Percentiles rank a stretch among this genome's conserved stretches.
Conservation (phyloP, 345 rosid species). For the Iberis pinnata region DNA sequence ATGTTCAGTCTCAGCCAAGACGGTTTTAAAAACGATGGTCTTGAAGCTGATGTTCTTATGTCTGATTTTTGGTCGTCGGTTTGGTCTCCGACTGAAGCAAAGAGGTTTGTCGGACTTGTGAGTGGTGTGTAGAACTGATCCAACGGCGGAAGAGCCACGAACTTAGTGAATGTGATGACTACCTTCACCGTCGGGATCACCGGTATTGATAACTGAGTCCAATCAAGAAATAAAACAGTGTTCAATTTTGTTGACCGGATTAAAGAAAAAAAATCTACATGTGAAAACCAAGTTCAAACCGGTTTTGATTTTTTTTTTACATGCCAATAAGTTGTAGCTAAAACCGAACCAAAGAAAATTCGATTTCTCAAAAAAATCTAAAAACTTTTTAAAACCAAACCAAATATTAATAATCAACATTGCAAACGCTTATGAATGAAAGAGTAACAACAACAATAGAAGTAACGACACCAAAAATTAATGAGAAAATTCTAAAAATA, state of each 20-base stretch:
- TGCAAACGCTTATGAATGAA: slow-evolving; percentile 12
- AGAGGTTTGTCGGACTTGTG: slow-evolving; percentile 61
- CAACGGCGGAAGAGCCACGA: slow-evolving; percentile 54
- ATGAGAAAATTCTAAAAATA: background rate
- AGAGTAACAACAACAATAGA: too few relatives aligned
- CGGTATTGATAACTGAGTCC: slow-evolving; percentile 77
- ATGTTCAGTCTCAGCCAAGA: slow-evolving; percentile 48
- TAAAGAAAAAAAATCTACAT: too few relatives aligned
- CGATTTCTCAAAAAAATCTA: too few relatives aligned
- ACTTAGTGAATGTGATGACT: slow-evolving; percentile 84
- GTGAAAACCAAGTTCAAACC: too few relatives aligned
- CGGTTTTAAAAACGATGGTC: slow-evolving; percentile 32
- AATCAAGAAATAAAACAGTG: background rate
- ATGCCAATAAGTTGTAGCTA: too few relatives aligned
- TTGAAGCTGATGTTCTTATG: slow-evolving; percentile 24
- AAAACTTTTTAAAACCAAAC: too few relatives aligned
- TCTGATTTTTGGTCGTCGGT: slow-evolving; percentile 35
- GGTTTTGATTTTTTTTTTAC: too few relatives aligned
- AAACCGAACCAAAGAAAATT: too few relatives aligned
- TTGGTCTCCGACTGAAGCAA: slow-evolving; percentile 21
- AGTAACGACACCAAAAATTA: too few relatives aligned
- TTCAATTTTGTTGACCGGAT: too few relatives aligned
- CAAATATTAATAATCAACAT: too few relatives aligned
- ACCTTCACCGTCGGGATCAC: slow-evolving; percentile 92
- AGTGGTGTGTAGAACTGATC: slow-evolving; percentile 82